Base-by-base conservation (phyloP, 1,139 yeast genomes). In the Suhomyces kunorum region DNA sequence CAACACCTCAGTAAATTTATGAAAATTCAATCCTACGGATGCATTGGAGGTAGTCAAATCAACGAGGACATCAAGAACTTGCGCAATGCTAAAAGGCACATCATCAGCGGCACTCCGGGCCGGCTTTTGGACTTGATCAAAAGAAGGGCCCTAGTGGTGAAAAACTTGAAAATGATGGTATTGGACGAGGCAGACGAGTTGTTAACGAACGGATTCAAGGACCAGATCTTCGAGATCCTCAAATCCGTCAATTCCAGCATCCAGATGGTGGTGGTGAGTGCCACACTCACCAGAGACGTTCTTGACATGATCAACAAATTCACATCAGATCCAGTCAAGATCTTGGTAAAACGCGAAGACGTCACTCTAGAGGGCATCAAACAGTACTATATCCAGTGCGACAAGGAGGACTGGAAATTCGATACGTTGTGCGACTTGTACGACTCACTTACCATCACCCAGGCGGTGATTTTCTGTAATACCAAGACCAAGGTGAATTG, bases 51-150 rank as follows among this genome's bases (percentile, higher is more conserved):
- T 18, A 87, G 87, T 32, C 80, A 81, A 50, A 84, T 87, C 29
- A 88, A 89, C 13, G 87, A 83, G 25, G 98, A 90, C 59, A 66
- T 83, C 35, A 83, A 83, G 57, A 79, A 78, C 48, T 68, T 90
- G 36, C 74, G 76, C 36, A 37, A 28, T 11, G 81, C 77, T 51
- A 95, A 95, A 13, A 92, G 85, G 54, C 96, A 90, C 56, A 81
- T 90, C n/a, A 85, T 92, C 6, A 88, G 95, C 65, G 98, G 98
- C 7, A 92, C 98, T 1, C 98, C 98, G 0, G 98, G 98, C 13
- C 75, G 98, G 54, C 95, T 89, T 4, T 65, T 83, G 28, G 98
- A 92, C 64, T 80, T 90, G 80, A 79, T 90, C 44, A 87, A 86
- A 55, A 76, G 97, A 57, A 75, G 90, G 45, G 74, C 72, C 45